Evolutionary conservation across 1,284 basidiomycete genomes (phyloP), one percentile per base, ranked within the genome.

Genomic region (Cutaneotrichosporon sp.): DNA sequence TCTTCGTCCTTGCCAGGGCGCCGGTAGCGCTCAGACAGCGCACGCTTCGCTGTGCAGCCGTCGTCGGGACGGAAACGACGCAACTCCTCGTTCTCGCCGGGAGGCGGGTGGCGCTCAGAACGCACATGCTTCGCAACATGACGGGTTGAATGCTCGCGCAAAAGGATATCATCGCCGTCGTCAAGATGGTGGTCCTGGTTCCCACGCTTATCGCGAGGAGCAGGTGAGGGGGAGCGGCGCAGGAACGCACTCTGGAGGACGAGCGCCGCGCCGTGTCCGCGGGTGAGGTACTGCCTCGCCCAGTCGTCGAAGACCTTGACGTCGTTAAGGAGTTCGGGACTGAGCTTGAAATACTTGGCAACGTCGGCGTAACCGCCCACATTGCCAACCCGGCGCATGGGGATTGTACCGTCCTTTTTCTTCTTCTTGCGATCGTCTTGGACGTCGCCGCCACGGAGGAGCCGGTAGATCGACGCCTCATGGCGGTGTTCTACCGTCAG

Each of bases 401-500:
- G 47, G n/a, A 22, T 21, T 10, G 31, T 31, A n/a, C 30, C 52
- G 16, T 34, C 14, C 8, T n/a, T 30, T 16, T 40, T 5, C 18
- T 21, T 7, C 32, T 34, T 22, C 21, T 34, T 34, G 32, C 52
- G 31, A 6, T 22, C 38, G 38, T 34, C 57, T 10, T 46, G 30
- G 14, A 56, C 55, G 14, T 21, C 21, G 18, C 11, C 26, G 55
- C 57, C 57, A 1, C 57, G 57, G 26, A 58, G 42, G 46, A 58
- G 30, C 16, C 57, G 57, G 57, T 32, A 58, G n/a, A 58, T 47
- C 10, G 57, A 58, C n/a, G 46, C 14, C n/a, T 36, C 14, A 21
- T 6, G 5, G 21, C 58, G 58, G 16, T 51, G 22, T 7, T 40
- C 58, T 59, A 49, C 5, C 5, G 47, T 59, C 21, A 59, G 58